These are phyloP conservation scores for Fusarium musae DNA, from an alignment of 2,329 filamentous ascomycete species.

Conservation along the genomic window DNA sequence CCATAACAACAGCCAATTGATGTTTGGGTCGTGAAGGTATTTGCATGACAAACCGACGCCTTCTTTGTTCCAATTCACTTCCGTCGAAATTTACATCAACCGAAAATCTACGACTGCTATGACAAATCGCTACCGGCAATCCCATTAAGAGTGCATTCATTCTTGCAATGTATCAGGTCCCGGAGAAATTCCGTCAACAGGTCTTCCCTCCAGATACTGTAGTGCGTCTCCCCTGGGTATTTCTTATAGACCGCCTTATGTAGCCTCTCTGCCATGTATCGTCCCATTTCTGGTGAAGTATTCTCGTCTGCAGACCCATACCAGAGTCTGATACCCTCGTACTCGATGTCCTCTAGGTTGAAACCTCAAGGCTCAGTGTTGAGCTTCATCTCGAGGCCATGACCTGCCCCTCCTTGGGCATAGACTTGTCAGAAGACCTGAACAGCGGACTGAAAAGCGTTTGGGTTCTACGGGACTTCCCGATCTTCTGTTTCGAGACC, in stretches of 20 bases:
- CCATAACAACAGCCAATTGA: not conserved
- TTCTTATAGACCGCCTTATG: not conserved
- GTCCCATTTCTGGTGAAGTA: not conserved
- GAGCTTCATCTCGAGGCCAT: not conserved
- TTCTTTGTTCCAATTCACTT: not conserved
- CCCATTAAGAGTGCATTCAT: no score
- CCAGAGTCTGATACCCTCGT: not conserved
- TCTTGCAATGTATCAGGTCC: not conserved
- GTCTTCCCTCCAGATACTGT: not conserved
- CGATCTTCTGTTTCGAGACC: not conserved
- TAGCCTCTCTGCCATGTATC: not conserved
- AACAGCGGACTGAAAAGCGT: not conserved
- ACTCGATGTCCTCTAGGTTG: not conserved
- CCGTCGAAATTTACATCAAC: not conserved
- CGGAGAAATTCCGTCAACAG: not conserved
- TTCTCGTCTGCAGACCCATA: conserved; percentile 4
- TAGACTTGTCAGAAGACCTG: not conserved
- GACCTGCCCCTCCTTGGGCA: not conserved
- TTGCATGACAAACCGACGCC: not conserved
- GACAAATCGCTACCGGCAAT: rapidly evolving
- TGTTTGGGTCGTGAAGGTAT: not conserved
- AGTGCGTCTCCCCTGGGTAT: not conserved
- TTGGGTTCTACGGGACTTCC: not conserved
- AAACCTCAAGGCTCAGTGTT: conserved; percentile 2
- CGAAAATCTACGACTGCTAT: no score